These are phyloP conservation scores for Suillus luteus DNA, from an alignment of 768 basidiomycete species.

Conservation along the genomic window DNA sequence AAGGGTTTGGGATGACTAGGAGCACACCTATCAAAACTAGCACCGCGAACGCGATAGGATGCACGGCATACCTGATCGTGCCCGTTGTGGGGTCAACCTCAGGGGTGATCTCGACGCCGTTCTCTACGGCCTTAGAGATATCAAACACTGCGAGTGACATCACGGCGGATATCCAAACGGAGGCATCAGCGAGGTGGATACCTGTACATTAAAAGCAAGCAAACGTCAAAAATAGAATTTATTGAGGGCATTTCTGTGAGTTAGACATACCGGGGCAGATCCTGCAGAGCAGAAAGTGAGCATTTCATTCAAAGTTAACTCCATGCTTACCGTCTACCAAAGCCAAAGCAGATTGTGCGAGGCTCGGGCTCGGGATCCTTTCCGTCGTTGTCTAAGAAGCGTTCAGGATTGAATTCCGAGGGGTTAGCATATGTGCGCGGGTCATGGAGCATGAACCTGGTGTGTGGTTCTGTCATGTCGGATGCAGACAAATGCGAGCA, in stretches of 20 bases:
- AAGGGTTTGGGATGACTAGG: slow-evolving; percentile 62
- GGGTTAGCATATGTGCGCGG: slow-evolving; percentile 51
- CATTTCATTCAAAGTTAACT: slow-evolving; percentile 9
- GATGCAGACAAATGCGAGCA: slow-evolving; percentile 12
- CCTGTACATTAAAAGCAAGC: slow-evolving; percentile 34
- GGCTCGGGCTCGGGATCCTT: slow-evolving; percentile 55
- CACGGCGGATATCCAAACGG: slow-evolving; percentile 46
- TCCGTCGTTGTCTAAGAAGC: slow-evolving; percentile 47
- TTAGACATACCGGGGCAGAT: slow-evolving; percentile 31
- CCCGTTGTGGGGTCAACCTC: slow-evolving; percentile 58
- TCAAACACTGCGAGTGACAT: slow-evolving; percentile 52
- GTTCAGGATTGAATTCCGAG: slow-evolving; percentile 57
- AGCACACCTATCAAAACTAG: slow-evolving; percentile 8
- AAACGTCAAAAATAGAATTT: slow-evolving; percentile 21
- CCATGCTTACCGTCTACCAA: slow-evolving; percentile 56
- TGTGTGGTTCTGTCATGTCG: slow-evolving; percentile 1
- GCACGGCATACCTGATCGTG: slow-evolving; percentile 53
- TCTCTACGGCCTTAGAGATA: slow-evolving; percentile 45
- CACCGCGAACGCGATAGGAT: background rate
- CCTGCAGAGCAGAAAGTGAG: slow-evolving; percentile 16
- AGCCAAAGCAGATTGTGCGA: slow-evolving; percentile 65
- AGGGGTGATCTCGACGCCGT: slow-evolving; percentile 52
- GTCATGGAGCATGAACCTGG: slow-evolving; percentile 36
- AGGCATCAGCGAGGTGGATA: slow-evolving; percentile 52
- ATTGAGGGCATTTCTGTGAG: background rate